Evolutionary conservation across 768 basidiomycete genomes (phyloP).

Genomic region (Sporobolomyces phaffii): DNA sequence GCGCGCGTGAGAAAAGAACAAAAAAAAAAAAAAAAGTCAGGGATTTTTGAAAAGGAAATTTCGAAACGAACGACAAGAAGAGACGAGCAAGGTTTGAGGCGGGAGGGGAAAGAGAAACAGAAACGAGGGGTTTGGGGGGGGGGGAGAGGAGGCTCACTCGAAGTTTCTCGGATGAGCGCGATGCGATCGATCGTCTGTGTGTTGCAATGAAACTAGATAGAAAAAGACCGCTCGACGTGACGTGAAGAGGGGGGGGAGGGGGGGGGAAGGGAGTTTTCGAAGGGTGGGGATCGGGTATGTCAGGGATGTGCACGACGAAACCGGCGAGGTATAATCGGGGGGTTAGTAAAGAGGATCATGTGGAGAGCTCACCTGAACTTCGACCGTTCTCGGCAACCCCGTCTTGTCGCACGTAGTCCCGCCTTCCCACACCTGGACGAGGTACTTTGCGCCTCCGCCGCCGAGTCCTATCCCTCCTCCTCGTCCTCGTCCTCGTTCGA

Average conservation of each 20-base stretch:
- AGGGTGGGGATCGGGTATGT: too few species aligned
- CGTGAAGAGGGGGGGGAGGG: too few species aligned
- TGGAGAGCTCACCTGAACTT: slow-evolving; percentile 80
- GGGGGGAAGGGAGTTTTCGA: too few species aligned
- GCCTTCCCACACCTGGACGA: slow-evolving; percentile 59
- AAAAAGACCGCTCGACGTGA: too few species aligned
- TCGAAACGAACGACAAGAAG: neutral
- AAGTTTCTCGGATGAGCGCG: slow-evolving; percentile 42
- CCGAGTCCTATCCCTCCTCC: too few species aligned
- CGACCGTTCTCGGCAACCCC: slow-evolving; percentile 74
- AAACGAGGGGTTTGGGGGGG: too few species aligned
- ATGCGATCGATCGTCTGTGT: slow-evolving; percentile 41
- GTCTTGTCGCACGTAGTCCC: slow-evolving; percentile 93
- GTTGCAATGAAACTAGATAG: slow-evolving; percentile 44
- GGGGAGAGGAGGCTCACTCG: too few species aligned
- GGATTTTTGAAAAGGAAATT: too few species aligned
- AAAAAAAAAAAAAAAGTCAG: too few species aligned
- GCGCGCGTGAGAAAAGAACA: too few species aligned
- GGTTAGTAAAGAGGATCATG: neutral
- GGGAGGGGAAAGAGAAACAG: neutral
- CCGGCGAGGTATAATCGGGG: neutral
- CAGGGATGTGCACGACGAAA: slow-evolving; percentile 18
- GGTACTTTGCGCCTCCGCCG: slow-evolving; percentile 62
- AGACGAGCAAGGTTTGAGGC: slow-evolving; percentile 18
- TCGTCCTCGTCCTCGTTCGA: neutral